Conservation (phyloP, 495 filamentous ascomycete species). For the Hypoxylon intermedium region DNA sequence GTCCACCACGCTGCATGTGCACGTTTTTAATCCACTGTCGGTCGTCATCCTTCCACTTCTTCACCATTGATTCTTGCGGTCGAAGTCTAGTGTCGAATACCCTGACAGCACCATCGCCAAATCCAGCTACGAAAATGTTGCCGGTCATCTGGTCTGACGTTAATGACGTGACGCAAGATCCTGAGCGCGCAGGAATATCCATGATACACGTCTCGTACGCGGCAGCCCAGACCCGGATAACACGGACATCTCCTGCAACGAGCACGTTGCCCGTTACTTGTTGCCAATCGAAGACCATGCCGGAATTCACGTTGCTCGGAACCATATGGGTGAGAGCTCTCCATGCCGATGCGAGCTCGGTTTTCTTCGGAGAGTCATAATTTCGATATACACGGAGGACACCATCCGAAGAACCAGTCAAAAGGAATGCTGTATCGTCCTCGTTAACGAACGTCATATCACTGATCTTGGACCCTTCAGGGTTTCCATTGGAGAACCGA, state of each 20-base stretch:
- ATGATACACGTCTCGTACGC: conserved; percentile 89
- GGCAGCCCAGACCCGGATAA: conserved; percentile 95
- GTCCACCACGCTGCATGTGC: conserved; percentile 94
- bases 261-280: conserved; percentile 94
- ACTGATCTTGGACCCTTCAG: conserved; percentile 86
- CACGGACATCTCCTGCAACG: conserved; percentile 93
- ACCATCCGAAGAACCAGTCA: conserved; percentile 94
- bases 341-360: conserved; percentile 91
- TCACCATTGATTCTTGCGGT: conserved; percentile 86
- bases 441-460: conserved; percentile 98
- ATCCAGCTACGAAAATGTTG: conserved; percentile 93
- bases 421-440: conserved; percentile 91
- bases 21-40: conserved; percentile 93
- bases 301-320: conserved; percentile 89
- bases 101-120: conserved; percentile 93
- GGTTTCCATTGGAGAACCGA: conserved; percentile 93
- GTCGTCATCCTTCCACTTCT: conserved; percentile 91
- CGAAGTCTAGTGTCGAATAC: conserved; percentile 89
- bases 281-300: conserved; percentile 97
- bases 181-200: conserved; percentile 94
- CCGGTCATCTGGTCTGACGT: conserved; percentile 98
- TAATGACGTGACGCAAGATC: conserved; percentile 92
- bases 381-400: conserved; percentile 93
- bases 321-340: conserved; percentile 91
- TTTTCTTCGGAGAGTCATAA: conserved; percentile 73